Base-by-base conservation (phyloP, 306 rosid genomes). In the Adenanthera pavonina region DNA sequence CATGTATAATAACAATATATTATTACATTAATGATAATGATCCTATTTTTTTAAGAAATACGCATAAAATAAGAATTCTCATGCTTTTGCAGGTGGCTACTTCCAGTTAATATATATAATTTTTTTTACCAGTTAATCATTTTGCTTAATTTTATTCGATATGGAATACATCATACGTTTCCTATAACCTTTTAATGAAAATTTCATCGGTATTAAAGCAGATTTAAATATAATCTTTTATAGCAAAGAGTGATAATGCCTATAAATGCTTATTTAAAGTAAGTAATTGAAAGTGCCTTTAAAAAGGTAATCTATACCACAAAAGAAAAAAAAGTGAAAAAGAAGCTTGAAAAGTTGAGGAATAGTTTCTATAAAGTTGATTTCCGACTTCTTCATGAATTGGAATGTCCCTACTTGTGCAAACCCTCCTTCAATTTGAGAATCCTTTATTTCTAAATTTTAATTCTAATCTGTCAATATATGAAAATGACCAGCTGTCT, bases 381-480 rank as follows among this genome's bases (percentile, higher is more conserved):
- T 70, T 70, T 70, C 25, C 12, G 19, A 10, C 59, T 70, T 47
- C 75, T 25, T 70, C 59, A 47, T 70, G 41, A 70, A 19, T 9
- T 68, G 10, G 52, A 41, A n/a, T 8, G 35, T 16, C 73, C 72
- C 41, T 33, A 61, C 68, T 34, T 61, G n/a, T 60, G 68, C n/a
- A 61, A 12, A 41, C 20, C 7, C 15, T 41, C 73, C 35, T 68
- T 25, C 34, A 68, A n/a, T 20, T 69, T 25, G 49, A 2, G 44
- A 19, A 35, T 48, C 54, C 3, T 44, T 20, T 69, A 10, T 19
- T n/a, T 43, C 53, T 4, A 19, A 8, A 57, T 54, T 3, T 54
- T 25, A 25, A 54, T 54, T 54, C 8, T n/a, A 2, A 41, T n/a
- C 35, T 44, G 1, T 43, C 35, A 9, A 41, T 43, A 16, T 3